Conservation (phyloP, 345 rosid species). For the Acer yangbiense region DNA sequence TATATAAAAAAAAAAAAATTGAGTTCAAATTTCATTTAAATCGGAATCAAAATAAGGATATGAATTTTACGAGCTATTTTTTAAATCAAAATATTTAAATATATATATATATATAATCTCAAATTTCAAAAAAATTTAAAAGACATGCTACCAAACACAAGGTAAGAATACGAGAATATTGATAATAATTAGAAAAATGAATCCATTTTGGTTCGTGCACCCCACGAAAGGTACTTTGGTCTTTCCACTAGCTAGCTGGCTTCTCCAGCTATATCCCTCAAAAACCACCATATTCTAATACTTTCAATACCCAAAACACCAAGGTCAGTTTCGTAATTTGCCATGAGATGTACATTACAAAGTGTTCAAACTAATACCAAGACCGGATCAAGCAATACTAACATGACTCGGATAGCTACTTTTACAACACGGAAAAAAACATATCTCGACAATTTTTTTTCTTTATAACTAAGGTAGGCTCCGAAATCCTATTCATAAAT, state of each 20-base stretch:
- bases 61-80: no score
- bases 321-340: background rate
- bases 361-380: no score
- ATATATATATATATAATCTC: background rate
- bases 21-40: no score
- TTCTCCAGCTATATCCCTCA: constrained; percentile 9
- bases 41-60: no score
- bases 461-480: no score
- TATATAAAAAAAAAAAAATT: no score
- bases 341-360: background rate
- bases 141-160: background rate
- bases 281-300: background rate
- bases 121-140: background rate
- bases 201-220: constrained; percentile 4
- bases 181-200: background rate
- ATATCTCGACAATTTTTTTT: no score
- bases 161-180: background rate
- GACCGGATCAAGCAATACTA: no score
- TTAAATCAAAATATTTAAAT: no score
- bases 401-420: no score
- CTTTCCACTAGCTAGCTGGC: constrained; percentile 11
- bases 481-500: no score
- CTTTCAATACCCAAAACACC: background rate
- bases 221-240: constrained; percentile 27
- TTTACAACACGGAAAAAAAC: no score